Evolutionary conservation across 371 early-diverging fungal genomes (phyloP), one percentile per base, ranked within the genome.

Genomic region (Mucor mucedo): DNA sequence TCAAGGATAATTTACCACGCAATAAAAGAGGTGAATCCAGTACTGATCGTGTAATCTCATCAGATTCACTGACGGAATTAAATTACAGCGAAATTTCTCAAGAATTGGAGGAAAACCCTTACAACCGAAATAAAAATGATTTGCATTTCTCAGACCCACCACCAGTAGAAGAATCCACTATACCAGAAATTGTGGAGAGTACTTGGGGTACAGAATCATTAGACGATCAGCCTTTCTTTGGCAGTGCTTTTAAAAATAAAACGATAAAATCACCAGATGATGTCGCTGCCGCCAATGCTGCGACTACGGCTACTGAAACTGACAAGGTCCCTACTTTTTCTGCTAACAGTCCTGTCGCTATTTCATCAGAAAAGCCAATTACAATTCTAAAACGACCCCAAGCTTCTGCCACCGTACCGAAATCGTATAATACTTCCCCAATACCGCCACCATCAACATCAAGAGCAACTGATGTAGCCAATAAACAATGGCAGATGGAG

Each of bases 171-270:
- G 9, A 14, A 58, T 9, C 47, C 48, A 29, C 32, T 16, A n/a
- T 3, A 16, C 33, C 53, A 6, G 45, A 33, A 5, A n/a, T 52
- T 9, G 40, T 39, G 10, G 5, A 52, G 21, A 6, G 13, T 13
- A 35, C 32, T 21, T 62, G 62, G 62, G 62, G 62, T 47, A 44
- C 44, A 38, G 21, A 45, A n/a, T 35, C 14, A 8, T 10, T 48
- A 11, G 48, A 58, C 16, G 39, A 48, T 10, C 35, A 33, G 4
- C 58, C 58, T 27, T 58, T 58, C 27, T 10, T 47, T 13, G 58
- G 58, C 0, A 30, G 52, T 3, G 8, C 13, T 29, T 29, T 52
- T 8, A 6, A 53, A 21, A 21, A 21, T 21, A 21, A 21, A 21
- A 21, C 21, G 21, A 21, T 21, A 21, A 21, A 21, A 21, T 21